Evolutionary conservation across 495 filamentous ascomycete genomes (phyloP).

Genomic region (Aspergillus homomorphus): DNA sequence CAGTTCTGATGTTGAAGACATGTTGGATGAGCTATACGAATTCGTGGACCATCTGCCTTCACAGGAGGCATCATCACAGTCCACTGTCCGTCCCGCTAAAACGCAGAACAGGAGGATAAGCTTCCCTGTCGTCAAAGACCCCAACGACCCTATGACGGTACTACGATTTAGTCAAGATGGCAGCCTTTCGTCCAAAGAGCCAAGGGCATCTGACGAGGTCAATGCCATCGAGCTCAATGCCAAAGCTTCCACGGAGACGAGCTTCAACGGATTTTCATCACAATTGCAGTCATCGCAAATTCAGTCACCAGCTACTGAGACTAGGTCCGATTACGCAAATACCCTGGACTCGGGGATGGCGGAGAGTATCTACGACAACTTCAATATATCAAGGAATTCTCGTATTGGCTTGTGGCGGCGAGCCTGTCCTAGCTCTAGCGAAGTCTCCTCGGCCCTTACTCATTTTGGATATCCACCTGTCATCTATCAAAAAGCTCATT

Average conservation of each 20-base stretch:
- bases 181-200: constrained; percentile 38
- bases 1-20: neutral
- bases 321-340: constrained; percentile 13
- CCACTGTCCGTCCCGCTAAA: constrained; percentile 25
- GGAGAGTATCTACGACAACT: constrained; percentile 25
- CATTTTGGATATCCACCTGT: constrained; percentile 47
- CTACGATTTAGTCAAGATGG: constrained; percentile 67
- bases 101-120: constrained; percentile 41
- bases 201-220: constrained; percentile 24
- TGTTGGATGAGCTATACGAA: neutral
- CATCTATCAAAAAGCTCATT: constrained; percentile 84
- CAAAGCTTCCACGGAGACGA: constrained; percentile 8
- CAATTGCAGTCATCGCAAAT: constrained; percentile 21
- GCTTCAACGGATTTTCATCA: constrained; percentile 15
- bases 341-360: constrained; percentile 25
- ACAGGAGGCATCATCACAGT: constrained; percentile 26
- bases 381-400: constrained; percentile 24
- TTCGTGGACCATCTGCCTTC: constrained; percentile 13
- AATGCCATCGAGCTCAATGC: constrained; percentile 8
- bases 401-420: constrained; percentile 26
- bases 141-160: constrained; percentile 61
- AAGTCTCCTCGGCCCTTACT: constrained; percentile 30
- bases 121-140: constrained; percentile 79
- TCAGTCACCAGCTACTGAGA: constrained; percentile 26
- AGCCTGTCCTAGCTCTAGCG: constrained; percentile 26